These are phyloP conservation scores for Colletotrichum limetticola DNA, from an alignment of 2,329 filamentous ascomycete species.

Conservation along the genomic window DNA sequence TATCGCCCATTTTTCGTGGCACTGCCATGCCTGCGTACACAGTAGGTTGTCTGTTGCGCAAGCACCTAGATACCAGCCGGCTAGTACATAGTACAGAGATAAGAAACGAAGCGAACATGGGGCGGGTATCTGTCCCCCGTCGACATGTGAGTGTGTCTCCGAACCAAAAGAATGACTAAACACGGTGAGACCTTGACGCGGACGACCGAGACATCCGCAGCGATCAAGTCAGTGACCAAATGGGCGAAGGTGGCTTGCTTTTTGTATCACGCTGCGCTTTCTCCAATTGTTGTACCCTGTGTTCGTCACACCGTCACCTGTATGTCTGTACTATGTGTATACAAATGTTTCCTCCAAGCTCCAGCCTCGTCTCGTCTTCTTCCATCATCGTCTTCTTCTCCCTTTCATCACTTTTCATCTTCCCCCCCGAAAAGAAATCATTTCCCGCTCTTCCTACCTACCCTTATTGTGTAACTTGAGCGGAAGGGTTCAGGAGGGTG, in stretches of 20 bases:
- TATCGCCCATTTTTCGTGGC: background rate
- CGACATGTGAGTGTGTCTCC: background rate
- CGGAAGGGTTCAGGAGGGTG: too few species aligned
- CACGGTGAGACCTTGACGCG: background rate
- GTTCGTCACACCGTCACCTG: background rate
- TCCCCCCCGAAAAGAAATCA: background rate
- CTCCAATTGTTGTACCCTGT: background rate
- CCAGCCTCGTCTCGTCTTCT: background rate
- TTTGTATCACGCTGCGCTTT: background rate
- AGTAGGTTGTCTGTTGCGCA: too few species aligned
- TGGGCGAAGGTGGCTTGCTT: background rate
- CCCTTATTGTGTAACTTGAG: background rate
- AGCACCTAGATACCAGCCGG: too few species aligned
- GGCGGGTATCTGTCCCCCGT: background rate
- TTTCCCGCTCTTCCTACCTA: background rate
- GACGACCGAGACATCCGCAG: constrained; percentile 1
- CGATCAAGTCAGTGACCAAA: too few species aligned
- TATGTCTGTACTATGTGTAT: background rate
- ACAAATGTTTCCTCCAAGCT: too few species aligned
- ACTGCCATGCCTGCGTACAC: too few species aligned
- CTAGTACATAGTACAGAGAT: too few species aligned
- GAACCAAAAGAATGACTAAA: background rate
- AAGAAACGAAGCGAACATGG: too few species aligned
- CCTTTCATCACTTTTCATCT: background rate
- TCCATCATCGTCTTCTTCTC: background rate